These are phyloP conservation scores for Talaromyces albobiverticillius DNA, from an alignment of 2,329 filamentous ascomycete genomes.

Conservation along the genomic window DNA sequence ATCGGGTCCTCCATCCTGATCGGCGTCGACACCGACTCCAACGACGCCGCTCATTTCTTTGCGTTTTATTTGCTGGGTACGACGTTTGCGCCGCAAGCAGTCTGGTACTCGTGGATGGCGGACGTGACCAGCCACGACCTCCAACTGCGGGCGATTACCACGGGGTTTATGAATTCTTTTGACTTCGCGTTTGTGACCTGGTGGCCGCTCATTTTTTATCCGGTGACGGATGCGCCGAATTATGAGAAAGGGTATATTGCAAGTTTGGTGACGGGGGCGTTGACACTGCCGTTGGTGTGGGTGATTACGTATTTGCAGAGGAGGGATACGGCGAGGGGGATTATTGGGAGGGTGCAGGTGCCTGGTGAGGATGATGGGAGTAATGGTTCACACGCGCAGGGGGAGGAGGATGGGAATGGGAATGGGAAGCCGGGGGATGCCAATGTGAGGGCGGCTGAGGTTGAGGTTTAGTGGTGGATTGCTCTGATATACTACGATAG, in stretches of 20 bases:
- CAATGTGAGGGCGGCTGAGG: constrained; percentile 6
- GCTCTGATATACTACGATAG: too few relatives aligned
- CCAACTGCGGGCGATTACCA: constrained; percentile 45
- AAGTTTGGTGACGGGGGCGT: constrained; percentile 36
- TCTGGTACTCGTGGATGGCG: constrained; percentile 50
- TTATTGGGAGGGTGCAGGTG: constrained; percentile 23
- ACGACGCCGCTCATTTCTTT: constrained; percentile 40
- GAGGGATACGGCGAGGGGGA: constrained; percentile 22
- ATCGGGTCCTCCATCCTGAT: constrained; percentile 40
- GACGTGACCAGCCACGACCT: constrained; percentile 36
- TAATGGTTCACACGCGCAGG: not conserved
- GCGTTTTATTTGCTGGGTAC: constrained; percentile 47
- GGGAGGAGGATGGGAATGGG: not conserved
- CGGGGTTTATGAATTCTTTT: constrained; percentile 45
- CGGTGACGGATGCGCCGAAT: constrained; percentile 40
- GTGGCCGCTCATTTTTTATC: constrained; percentile 43
- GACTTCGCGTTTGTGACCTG: constrained; percentile 44
- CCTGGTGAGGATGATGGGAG: not conserved
- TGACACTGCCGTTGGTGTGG: constrained; percentile 36
- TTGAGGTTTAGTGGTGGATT: constrained; percentile 1
- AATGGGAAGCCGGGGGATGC: not conserved
- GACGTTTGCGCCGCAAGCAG: constrained; percentile 45
- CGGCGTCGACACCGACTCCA: constrained; percentile 24
- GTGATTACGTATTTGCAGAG: constrained; percentile 39
- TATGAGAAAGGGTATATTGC: constrained; percentile 41